Evolutionary conservation across 1,139 yeast genomes (phyloP).

Genomic region (Lodderomyces pseudojiufengensis): DNA sequence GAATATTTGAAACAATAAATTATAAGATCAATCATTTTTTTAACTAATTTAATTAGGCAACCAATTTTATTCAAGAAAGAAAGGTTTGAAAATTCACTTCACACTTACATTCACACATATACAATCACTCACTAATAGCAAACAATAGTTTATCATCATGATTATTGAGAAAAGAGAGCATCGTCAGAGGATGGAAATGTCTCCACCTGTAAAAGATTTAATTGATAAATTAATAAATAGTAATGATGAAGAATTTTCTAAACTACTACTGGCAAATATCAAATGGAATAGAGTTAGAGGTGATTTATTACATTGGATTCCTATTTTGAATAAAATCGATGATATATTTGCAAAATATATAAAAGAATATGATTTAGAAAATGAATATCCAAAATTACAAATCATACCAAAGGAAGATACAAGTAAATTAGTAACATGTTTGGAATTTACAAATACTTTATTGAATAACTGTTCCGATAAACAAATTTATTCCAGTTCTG

Average conservation of each 20-base stretch:
- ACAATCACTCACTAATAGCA: no score
- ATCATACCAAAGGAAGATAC: constrained; percentile 47
- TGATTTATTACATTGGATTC: constrained; percentile 74
- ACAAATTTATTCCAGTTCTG: constrained; percentile 63
- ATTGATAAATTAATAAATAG: constrained; percentile 34
- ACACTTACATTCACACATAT: not conserved
- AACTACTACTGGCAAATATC: constrained; percentile 25
- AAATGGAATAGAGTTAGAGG: constrained; percentile 69
- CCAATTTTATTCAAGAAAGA: no score
- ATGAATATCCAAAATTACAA: constrained; percentile 44
- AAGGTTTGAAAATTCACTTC: no score
- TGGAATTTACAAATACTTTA: constrained; percentile 60
- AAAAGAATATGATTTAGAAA: constrained; percentile 50
- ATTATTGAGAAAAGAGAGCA: constrained; percentile 32
- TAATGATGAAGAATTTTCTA: constrained; percentile 31
- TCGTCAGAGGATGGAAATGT: constrained; percentile 31
- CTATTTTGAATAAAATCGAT: constrained; percentile 73
- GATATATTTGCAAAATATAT: constrained; percentile 54
- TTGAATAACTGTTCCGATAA: constrained; percentile 70
- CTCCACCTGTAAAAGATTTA: constrained; percentile 21
- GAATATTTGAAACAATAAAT: no score
- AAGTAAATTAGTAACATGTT: constrained; percentile 44
- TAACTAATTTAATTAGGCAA: no score
- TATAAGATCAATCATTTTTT: no score
- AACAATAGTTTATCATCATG: constrained; percentile 18